Conservation (phyloP, 257 asterid genomes). For the Linderniella brevidens region DNA sequence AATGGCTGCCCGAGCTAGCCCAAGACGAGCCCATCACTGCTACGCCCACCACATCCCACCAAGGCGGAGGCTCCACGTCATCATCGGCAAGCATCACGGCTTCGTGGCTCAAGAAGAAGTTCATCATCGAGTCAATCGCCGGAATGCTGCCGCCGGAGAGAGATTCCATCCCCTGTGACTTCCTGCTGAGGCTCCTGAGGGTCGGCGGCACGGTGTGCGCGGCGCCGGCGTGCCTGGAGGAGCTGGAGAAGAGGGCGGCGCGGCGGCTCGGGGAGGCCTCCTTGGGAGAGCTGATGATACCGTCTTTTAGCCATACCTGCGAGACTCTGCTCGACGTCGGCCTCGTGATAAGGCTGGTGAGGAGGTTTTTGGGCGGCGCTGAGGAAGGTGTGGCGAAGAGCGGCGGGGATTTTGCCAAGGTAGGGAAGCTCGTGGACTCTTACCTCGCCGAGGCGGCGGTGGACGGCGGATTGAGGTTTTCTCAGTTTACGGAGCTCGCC, state of each 20-base stretch:
- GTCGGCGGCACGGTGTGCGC: slow-evolving; percentile 35
- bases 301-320: slow-evolving; percentile 48
- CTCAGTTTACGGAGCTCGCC: slow-evolving; percentile 33
- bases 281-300: slow-evolving; percentile 52
- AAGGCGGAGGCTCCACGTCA: no score
- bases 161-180: slow-evolving; percentile 51
- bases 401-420: slow-evolving; percentile 32
- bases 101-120: slow-evolving; percentile 47
- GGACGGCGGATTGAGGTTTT: slow-evolving; percentile 21
- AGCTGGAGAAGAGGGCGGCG: slow-evolving; percentile 50
- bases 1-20: slow-evolving; percentile 73
- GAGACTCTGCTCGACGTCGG: slow-evolving; percentile 51
- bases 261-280: slow-evolving; percentile 74
- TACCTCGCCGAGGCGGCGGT: slow-evolving; percentile 73
- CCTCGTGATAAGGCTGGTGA: slow-evolving; percentile 37
- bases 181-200: slow-evolving; percentile 47
- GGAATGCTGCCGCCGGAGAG: slow-evolving; percentile 58
- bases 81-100: slow-evolving; percentile 34
- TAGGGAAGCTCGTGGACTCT: slow-evolving; percentile 53
- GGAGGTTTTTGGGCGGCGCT: slow-evolving; percentile 16
- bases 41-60: no score
- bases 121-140: slow-evolving; percentile 40
- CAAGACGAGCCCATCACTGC: slow-evolving; percentile 8
- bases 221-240: slow-evolving; percentile 20
- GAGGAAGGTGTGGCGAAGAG: slow-evolving; percentile 37